Percentiles rank a stretch among this genome's conserved stretches.
Conservation (phyloP, 2,329 filamentous ascomycete species). For the Basipetospora chlamydospora region DNA sequence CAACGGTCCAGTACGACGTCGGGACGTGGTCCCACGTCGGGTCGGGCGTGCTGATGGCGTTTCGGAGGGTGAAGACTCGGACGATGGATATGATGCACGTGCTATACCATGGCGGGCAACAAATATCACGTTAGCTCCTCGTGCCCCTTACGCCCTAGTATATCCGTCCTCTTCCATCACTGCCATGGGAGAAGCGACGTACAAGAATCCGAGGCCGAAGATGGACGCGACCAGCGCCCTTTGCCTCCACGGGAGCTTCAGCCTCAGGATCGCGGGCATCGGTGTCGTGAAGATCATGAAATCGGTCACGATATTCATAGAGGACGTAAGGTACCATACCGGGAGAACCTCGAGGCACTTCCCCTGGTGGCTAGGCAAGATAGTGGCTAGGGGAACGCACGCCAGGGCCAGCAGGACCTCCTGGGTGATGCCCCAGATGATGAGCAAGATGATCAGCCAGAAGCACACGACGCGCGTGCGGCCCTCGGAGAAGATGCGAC, state of each 20-base stretch:
- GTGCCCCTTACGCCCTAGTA: too few species aligned
- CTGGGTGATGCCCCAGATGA: slow-evolving; percentile 14
- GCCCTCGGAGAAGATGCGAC: slow-evolving; percentile 15
- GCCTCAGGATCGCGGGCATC: slow-evolving; percentile 20
- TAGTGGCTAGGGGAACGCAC: slow-evolving; percentile 14
- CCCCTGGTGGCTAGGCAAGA: slow-evolving; percentile 12
- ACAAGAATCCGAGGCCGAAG: slow-evolving; percentile 19
- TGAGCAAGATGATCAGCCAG: slow-evolving; percentile 14
- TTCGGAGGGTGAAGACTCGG: slow-evolving; percentile 17
- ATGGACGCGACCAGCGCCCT: slow-evolving; percentile 15
- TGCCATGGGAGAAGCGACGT: too few species aligned
- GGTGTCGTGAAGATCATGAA: slow-evolving; percentile 21
- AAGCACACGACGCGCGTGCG: slow-evolving; percentile 13
- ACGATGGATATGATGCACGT: slow-evolving; percentile 18
- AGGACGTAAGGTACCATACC: slow-evolving; percentile 18
- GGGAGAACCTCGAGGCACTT: slow-evolving; percentile 16
- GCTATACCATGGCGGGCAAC: slow-evolving; percentile 9
- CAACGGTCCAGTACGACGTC: slow-evolving; percentile 21
- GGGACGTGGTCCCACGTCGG: slow-evolving; percentile 17
- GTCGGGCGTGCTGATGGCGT: slow-evolving; percentile 14
- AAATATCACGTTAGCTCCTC: too few species aligned
- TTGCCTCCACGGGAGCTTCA: slow-evolving; percentile 17
- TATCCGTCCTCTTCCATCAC: too few species aligned
- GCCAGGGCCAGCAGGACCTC: slow-evolving; percentile 13
- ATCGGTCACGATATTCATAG: slow-evolving; percentile 21